phyloP scores from a whole-genome alignment of 148 eudicot species.

The Heliosperma pusillum region DNA sequence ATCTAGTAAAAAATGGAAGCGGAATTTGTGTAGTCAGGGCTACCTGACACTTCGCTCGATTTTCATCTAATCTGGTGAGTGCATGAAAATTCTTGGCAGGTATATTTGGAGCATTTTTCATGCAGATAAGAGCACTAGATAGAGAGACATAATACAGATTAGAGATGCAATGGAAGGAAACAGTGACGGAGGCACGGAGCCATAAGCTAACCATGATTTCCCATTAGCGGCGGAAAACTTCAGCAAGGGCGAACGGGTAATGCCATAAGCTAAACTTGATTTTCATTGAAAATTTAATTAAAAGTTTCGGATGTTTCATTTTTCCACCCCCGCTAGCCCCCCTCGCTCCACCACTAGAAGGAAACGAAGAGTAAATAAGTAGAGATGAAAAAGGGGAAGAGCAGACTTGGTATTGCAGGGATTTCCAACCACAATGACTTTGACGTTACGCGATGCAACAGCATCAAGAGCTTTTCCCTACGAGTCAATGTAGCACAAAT shows the following conservation, averaged over 20 bases:
- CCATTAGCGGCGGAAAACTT: too few species aligned
- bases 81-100: constrained; percentile 98
- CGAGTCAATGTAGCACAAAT: constrained; percentile 8
- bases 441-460: constrained; percentile 84
- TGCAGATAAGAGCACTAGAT: constrained; percentile 89
- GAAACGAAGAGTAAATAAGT: not conserved
- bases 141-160: constrained; percentile 4
- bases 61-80: constrained; percentile 92
- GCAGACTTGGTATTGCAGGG: constrained; percentile 98
- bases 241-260: too few species aligned
- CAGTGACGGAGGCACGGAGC: too few species aligned
- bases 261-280: too few species aligned
- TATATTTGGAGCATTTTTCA: constrained; percentile 97
- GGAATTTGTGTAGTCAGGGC: not conserved
- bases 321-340: too few species aligned
- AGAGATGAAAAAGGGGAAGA: not conserved
- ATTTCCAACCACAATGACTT: constrained; percentile 94
- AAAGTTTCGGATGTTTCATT: too few species aligned
- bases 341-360: too few species aligned
- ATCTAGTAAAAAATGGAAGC: not conserved
- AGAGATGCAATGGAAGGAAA: not conserved
- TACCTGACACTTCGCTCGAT: constrained; percentile 99
- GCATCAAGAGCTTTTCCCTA: constrained; percentile 98
- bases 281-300: too few species aligned
- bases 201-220: too few species aligned